phyloP scores from a whole-genome alignment of 1,284 basidiomycete genomes.

The Leccinum cinnamomeum region DNA sequence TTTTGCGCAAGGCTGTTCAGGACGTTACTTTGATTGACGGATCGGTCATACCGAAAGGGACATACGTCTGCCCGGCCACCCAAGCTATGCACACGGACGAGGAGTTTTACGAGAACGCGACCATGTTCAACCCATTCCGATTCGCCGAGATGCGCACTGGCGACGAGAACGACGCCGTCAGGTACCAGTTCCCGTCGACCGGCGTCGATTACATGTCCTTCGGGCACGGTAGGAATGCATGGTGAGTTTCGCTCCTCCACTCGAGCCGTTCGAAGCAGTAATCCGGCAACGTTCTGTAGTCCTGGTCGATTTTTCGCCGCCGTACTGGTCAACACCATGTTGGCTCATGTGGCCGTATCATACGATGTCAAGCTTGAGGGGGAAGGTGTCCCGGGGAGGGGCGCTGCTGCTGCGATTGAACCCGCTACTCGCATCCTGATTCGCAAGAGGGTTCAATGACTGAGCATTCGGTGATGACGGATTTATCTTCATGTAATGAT shows the following conservation, averaged over 20 bases:
- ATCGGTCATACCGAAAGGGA: conserved; percentile 39
- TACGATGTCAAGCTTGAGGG: conserved; percentile 34
- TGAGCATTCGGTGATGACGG: not conserved
- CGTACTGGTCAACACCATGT: conserved; percentile 27
- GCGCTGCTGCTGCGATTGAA: not conserved
- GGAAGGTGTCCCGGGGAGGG: conserved; percentile 17
- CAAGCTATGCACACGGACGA: conserved; percentile 29
- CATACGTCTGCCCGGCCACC: conserved; percentile 27
- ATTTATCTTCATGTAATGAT: not conserved
- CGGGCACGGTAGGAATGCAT: conserved; percentile 22
- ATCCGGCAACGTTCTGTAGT: conserved; percentile 11
- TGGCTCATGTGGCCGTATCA: conserved; percentile 30
- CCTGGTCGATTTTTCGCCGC: conserved; percentile 37
- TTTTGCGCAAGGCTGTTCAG: conserved; percentile 36
- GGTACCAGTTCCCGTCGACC: conserved; percentile 18
- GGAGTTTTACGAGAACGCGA: conserved; percentile 27
- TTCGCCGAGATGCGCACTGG: conserved; percentile 24
- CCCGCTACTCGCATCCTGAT: conserved; percentile 10
- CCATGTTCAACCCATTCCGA: conserved; percentile 35
- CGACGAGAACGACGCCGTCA: conserved; percentile 6
- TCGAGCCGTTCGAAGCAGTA: too few relatives aligned
- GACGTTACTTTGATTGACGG: conserved; percentile 44
- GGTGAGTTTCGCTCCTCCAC: conserved; percentile 8
- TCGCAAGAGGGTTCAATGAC: conserved; percentile 12
- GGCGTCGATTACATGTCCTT: conserved; percentile 18